Percentiles rank a stretch among this genome's conserved stretches.
These are phyloP conservation scores for Morella rubra DNA, from an alignment of 306 rosid genomes.

Conservation along the genomic window DNA sequence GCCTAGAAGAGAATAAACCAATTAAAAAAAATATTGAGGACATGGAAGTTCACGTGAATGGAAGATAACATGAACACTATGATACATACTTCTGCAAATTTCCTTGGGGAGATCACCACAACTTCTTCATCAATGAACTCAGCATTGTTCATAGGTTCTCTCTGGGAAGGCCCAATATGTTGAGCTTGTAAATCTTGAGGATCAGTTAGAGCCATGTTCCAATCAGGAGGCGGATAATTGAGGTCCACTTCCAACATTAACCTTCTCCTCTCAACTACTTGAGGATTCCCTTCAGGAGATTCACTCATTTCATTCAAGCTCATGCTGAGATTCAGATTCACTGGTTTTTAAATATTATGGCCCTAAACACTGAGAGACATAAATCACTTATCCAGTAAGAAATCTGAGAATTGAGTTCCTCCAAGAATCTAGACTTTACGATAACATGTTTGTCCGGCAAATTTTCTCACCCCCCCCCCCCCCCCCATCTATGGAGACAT, in stretches of 20 bases:
- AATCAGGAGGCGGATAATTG: slow-evolving; percentile 29
- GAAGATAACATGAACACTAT: background rate
- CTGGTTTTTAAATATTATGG: background rate
- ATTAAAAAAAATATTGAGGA: background rate
- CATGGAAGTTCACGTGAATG: background rate
- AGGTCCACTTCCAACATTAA: slow-evolving; percentile 35
- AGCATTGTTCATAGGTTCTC: slow-evolving; percentile 25
- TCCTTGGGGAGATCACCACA: slow-evolving; percentile 33
- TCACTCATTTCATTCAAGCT: slow-evolving; percentile 5
- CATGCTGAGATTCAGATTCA: background rate
- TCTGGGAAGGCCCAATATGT: background rate
- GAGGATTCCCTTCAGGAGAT: slow-evolving; percentile 12
- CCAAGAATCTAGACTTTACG: background rate
- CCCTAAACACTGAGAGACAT: background rate
- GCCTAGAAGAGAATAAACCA: slow-evolving; percentile 27
- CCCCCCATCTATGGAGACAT: too few relatives aligned
- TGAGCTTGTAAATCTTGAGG: slow-evolving; percentile 12
- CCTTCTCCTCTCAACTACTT: slow-evolving; percentile 24
- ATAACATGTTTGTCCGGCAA: background rate
- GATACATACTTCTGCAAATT: slow-evolving; percentile 34
- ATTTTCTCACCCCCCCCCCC: too few relatives aligned
- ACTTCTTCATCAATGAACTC: slow-evolving; percentile 38
- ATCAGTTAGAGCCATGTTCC: slow-evolving; percentile 16
- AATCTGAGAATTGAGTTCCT: background rate
- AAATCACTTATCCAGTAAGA: background rate